Conservation (phyloP, 2,329 filamentous ascomycete genomes). For the Aureobasidium sp. region DNA sequence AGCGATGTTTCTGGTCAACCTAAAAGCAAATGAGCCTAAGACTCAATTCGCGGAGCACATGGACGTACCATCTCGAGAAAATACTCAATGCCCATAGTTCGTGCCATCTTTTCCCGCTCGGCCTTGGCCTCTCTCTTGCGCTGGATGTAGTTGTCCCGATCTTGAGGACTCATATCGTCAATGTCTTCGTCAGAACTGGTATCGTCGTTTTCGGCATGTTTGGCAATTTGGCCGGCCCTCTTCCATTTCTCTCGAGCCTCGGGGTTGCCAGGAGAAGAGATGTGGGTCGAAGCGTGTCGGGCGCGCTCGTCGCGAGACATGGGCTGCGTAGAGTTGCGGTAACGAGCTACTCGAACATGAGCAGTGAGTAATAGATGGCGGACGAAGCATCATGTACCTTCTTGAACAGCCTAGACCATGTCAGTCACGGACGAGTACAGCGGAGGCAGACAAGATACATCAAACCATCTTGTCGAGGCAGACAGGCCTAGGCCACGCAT, state of each 20-base stretch:
- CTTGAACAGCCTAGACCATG: constrained; percentile 25
- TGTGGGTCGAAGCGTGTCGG: constrained; percentile 14
- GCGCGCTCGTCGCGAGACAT: constrained; percentile 33
- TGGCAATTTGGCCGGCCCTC: constrained; percentile 62
- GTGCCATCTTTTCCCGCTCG: constrained; percentile 58
- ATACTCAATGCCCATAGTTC: constrained; percentile 78
- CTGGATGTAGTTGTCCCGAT: constrained; percentile 28
- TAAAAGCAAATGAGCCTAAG: background rate
- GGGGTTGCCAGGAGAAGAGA: constrained; percentile 13
- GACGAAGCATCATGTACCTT: constrained; percentile 22
- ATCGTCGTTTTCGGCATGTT: constrained; percentile 65
- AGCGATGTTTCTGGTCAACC: constrained; percentile 64
- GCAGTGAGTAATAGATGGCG: background rate
- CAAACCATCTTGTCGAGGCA: constrained; percentile 63
- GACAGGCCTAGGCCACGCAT: constrained; percentile 62
- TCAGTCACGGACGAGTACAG: constrained; percentile 2
- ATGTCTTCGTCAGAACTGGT: constrained; percentile 42
- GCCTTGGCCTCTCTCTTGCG: constrained; percentile 45
- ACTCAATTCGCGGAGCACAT: background rate
- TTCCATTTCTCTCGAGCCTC: constrained; percentile 63
- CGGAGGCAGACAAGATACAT: constrained; percentile 42
- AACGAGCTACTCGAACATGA: constrained; percentile 41
- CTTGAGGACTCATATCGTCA: constrained; percentile 29
- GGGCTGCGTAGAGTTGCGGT: constrained; percentile 45
- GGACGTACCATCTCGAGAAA: constrained; percentile 68